A percentile compares a stretch with the other conserved stretches of the same genome.
Evolutionary conservation across 2,329 filamentous ascomycete species (phyloP).

Genomic region (Teratosphaeria gauchensis): DNA sequence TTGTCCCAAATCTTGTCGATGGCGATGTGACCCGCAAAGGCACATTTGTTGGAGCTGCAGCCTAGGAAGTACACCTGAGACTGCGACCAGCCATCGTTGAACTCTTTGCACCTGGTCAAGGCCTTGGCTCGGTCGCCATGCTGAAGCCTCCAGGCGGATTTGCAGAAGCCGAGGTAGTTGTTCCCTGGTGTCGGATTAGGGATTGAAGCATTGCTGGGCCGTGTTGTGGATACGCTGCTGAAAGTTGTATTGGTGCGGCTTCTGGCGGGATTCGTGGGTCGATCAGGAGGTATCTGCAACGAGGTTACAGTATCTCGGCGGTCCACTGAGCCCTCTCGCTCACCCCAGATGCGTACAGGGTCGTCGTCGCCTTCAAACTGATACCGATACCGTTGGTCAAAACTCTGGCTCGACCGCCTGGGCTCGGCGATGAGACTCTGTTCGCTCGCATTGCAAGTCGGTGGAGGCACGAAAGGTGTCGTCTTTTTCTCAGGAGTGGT

Average conservation of each 20-base stretch:
- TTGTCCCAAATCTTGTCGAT: constrained; percentile 20
- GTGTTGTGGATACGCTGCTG: neutral
- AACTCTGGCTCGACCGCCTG: constrained; percentile 3
- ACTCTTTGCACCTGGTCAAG: constrained; percentile 21
- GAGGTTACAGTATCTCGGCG: constrained; percentile 12
- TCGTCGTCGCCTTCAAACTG: constrained; percentile 13
- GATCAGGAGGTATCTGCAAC: neutral
- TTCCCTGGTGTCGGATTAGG: constrained; percentile 23
- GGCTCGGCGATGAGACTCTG: neutral
- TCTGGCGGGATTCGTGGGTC: neutral
- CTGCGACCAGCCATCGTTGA: constrained; percentile 11
- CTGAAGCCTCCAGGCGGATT: constrained; percentile 34
- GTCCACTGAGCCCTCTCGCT: constrained; percentile 5
- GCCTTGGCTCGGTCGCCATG: constrained; percentile 24
- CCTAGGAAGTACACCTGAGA: constrained; percentile 23
- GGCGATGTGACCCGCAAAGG: constrained; percentile 30
- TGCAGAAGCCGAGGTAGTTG: constrained; percentile 35
- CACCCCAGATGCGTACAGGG: constrained; percentile 19
- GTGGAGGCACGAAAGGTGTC: constrained; percentile 6
- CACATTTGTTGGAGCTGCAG: constrained; percentile 34
- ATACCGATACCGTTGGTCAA: constrained; percentile 14
- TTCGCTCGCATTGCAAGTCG: constrained; percentile 5
- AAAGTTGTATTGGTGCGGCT: neutral
- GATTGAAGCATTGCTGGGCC: constrained; percentile 7
- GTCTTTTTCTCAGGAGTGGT: constrained; percentile 2